These are phyloP conservation scores for Monosporascus sp. DNA, from an alignment of 2,329 filamentous ascomycete genomes.

Conservation along the genomic window DNA sequence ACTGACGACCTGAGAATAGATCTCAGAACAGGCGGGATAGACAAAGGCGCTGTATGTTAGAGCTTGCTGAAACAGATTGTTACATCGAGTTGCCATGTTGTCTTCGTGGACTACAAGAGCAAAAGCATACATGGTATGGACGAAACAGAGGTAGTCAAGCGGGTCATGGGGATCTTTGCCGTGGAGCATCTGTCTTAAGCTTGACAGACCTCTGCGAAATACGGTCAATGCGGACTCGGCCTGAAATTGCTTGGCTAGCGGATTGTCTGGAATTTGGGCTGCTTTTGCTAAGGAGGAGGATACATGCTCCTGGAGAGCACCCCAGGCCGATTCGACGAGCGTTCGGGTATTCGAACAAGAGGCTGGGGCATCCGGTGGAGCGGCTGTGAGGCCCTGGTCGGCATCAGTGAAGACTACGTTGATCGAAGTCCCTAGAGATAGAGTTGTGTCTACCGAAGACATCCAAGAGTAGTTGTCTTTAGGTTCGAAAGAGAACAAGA, in stretches of 20 bases:
- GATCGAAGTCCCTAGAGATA: slow-evolving; percentile 28
- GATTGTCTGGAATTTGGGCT: slow-evolving; percentile 32
- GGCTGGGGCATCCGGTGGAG: slow-evolving; percentile 11
- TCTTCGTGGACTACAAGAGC: slow-evolving; percentile 41
- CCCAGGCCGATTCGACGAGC: slow-evolving; percentile 39
- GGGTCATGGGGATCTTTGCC: slow-evolving; percentile 33
- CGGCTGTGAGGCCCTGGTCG: slow-evolving; percentile 12
- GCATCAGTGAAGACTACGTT: slow-evolving; percentile 32
- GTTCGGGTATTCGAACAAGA: slow-evolving; percentile 29
- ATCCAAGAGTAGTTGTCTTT: slow-evolving; percentile 27
- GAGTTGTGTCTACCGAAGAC: slow-evolving; percentile 25
- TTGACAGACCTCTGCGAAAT: slow-evolving; percentile 34
- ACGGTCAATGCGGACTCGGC: slow-evolving; percentile 33
- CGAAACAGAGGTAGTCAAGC: slow-evolving; percentile 42
- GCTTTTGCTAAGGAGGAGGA: slow-evolving; percentile 39
- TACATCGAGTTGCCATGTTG: slow-evolving; percentile 29
- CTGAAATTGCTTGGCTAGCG: slow-evolving; percentile 35
- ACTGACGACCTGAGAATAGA: slow-evolving; percentile 39
- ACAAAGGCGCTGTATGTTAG: slow-evolving; percentile 38
- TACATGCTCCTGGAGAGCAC: slow-evolving; percentile 41
- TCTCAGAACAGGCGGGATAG: slow-evolving; percentile 26
- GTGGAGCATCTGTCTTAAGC: slow-evolving; percentile 34
- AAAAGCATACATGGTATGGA: slow-evolving; percentile 47
- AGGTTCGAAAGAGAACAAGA: slow-evolving; percentile 31
- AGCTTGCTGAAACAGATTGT: slow-evolving; percentile 41